These are phyloP conservation scores for Penstemon davidsonii DNA, from an alignment of 257 asterid genomes.

Conservation along the genomic window DNA sequence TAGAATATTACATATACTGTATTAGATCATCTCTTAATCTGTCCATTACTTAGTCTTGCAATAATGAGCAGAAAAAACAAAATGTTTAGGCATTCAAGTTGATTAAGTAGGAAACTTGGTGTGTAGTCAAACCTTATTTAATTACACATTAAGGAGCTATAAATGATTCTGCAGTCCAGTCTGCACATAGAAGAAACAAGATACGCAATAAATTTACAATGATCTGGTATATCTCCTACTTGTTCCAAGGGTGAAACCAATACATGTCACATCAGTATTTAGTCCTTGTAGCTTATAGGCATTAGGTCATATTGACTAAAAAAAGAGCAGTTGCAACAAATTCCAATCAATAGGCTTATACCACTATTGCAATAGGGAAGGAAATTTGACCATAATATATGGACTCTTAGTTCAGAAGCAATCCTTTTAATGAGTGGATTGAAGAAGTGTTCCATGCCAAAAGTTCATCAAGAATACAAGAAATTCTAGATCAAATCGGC, in stretches of 20 bases:
- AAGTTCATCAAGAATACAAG: too few relatives aligned
- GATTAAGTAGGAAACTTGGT: not conserved
- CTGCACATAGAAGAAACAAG: constrained; percentile 1
- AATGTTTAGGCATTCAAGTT: not conserved
- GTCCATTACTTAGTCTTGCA: too few relatives aligned
- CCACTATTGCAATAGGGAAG: constrained; percentile 10
- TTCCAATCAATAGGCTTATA: constrained; percentile 25
- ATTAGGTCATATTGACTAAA: not conserved
- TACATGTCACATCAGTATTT: constrained; percentile 12
- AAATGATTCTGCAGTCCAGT: not conserved
- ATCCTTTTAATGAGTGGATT: not conserved
- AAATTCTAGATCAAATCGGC: too few relatives aligned
- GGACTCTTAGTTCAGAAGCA: not conserved
- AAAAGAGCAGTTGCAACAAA: constrained; percentile 13
- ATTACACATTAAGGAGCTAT: constrained; percentile 15
- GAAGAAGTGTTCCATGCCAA: not conserved
- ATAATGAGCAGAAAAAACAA: not conserved
- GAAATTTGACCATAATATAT: constrained; percentile 30
- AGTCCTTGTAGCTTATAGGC: constrained; percentile 11
- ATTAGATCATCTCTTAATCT: too few relatives aligned
- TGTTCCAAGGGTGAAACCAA: not conserved
- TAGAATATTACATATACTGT: too few relatives aligned
- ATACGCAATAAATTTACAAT: not conserved
- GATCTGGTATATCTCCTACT: not conserved
- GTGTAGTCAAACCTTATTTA: constrained; percentile 4